Conservation (phyloP, 345 rosid genomes). For the Acer saccharum region DNA sequence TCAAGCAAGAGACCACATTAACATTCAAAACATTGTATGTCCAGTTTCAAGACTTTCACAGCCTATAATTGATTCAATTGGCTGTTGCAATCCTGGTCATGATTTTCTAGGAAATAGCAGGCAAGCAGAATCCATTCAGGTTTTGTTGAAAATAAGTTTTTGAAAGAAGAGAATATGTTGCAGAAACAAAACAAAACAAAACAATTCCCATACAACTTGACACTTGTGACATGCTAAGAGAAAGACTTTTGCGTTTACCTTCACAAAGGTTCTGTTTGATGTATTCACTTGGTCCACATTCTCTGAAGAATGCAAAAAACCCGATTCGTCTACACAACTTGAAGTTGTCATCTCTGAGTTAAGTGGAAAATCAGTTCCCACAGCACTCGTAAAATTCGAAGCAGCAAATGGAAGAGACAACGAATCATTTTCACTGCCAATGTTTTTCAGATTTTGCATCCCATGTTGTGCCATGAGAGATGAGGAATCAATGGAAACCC, state of each 20-base stretch:
- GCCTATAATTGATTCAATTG: neutral
- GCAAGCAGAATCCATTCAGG: neutral
- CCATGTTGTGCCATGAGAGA: slow-evolving; percentile 48
- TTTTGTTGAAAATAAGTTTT: neutral
- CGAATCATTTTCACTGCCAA: slow-evolving; percentile 38
- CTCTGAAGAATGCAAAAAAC: slow-evolving; percentile 54
- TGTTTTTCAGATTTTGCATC: slow-evolving; percentile 37
- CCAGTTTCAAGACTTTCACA: neutral
- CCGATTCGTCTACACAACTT: slow-evolving; percentile 55
- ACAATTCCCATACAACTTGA: neutral
- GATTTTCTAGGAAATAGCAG: neutral
- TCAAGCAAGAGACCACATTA: neutral
- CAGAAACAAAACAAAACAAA: neutral
- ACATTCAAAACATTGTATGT: neutral
- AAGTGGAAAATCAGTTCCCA: slow-evolving; percentile 40
- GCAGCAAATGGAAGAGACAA: slow-evolving; percentile 39
- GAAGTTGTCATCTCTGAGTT: slow-evolving; percentile 51
- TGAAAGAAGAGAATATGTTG: neutral
- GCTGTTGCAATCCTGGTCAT: neutral
- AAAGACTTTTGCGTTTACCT: slow-evolving; percentile 32
- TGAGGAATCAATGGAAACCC: slow-evolving; percentile 49
- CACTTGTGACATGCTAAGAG: neutral
- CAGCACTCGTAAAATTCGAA: slow-evolving; percentile 34
- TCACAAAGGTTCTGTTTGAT: slow-evolving; percentile 48
- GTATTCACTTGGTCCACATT: slow-evolving; percentile 52